Evolutionary conservation across 2,329 filamentous ascomycete genomes (phyloP).

Genomic region (Colletotrichum coccodes): DNA sequence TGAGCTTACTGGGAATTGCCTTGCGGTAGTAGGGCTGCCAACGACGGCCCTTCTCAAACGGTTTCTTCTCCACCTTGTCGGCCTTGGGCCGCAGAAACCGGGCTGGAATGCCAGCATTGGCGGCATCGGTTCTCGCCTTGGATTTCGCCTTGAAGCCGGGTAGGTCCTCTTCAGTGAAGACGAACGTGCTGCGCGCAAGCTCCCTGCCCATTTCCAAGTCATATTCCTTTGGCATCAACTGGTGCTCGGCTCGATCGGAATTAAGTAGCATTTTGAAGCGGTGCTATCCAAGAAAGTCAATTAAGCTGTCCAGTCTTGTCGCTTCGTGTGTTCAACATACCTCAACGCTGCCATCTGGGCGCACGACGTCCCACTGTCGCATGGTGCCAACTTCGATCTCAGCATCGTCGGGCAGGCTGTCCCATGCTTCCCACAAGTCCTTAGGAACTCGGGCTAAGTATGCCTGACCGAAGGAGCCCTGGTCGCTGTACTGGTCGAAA

Average conservation of each 20-base stretch:
- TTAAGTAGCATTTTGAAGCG: constrained; percentile 75
- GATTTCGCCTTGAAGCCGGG: constrained; percentile 72
- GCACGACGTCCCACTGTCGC: constrained; percentile 64
- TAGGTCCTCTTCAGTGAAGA: constrained; percentile 90
- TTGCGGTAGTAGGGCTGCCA: constrained; percentile 73
- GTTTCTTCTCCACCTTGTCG: constrained; percentile 56
- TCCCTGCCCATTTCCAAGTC: constrained; percentile 74
- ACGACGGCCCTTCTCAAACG: constrained; percentile 53
- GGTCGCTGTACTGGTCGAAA: constrained; percentile 53
- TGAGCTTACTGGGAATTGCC: constrained; percentile 76
- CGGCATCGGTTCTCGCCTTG: constrained; percentile 64
- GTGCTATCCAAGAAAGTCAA: constrained; percentile 40
- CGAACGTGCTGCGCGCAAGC: constrained; percentile 73
- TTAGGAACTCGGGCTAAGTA: constrained; percentile 84
- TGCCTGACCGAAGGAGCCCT: constrained; percentile 33
- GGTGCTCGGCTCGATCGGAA: constrained; percentile 72
- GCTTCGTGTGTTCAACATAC: constrained; percentile 9
- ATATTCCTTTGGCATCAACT: constrained; percentile 87
- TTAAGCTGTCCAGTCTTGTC: background rate
- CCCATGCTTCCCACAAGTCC: constrained; percentile 85
- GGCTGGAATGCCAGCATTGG: constrained; percentile 67
- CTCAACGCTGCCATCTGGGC: constrained; percentile 60
- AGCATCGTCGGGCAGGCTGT: constrained; percentile 79
- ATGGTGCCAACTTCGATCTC: constrained; percentile 86
- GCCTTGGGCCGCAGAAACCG: constrained; percentile 60